Base-by-base conservation (phyloP, 805 yeast genomes). In the Nakazawaea ernobii region DNA sequence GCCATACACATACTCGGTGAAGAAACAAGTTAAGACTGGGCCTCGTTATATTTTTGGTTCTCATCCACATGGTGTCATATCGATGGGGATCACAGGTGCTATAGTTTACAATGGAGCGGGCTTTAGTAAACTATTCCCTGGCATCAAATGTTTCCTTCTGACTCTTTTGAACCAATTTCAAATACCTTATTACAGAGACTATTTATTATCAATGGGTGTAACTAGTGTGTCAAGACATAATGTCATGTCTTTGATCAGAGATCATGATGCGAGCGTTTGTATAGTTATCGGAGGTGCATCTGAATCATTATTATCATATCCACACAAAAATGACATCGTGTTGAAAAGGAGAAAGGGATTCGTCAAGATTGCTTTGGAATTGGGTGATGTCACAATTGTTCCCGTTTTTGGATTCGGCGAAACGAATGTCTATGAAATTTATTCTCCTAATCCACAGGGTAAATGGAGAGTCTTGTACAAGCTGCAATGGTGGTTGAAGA, bases 241-340 rank as follows among this genome's bases (percentile, higher is more conserved):
- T 53, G 85, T 94, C 39, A 66, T 76, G 51, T 73, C 82, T 26
- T 70, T 88, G 27, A 71, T 94, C 42, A 65, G 62, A 45, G 61
- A 66, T 43, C 75, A 80, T 49, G 80, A 84, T 53, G 82, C 79
- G 55, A 86, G 95, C 2, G 84, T 91, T 10, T 86, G 92, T 52
- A 82, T 94, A 49, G 98, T 94, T 1, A 82, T 94, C 24, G 99
- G 99, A 2, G 99, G 99, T 0, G 98, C 98, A 0, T 86, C 89
- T 50, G 99, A 94, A 59, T 81, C 95, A 1, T 69, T 94, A 33
- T 62, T 87, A 27, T 79, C 87, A 6, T 69, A 71, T 46, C 82
- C 85, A 0, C 79, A 80, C 8, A 75, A 80, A 54, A 75, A 77
- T 46, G 84, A 85, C 49, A 67, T 94, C 41, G 87, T 94, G 0